Evolutionary conservation across 1,284 basidiomycete species (phyloP).

Genomic region (Bjerkandera adusta): DNA sequence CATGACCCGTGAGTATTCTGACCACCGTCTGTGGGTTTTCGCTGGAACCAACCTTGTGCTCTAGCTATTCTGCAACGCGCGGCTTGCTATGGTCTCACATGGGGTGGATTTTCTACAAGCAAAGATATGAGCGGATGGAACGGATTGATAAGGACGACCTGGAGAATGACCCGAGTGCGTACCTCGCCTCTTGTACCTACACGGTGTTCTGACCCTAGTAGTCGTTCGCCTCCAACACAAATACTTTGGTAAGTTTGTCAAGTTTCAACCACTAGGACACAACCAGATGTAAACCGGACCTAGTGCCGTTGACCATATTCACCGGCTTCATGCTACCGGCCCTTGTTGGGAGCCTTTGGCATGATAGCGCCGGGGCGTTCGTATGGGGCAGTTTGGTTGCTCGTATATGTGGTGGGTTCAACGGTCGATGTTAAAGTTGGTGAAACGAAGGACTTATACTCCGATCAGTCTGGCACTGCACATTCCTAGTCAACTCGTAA

Average conservation of each 20-base stretch:
- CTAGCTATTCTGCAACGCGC: slow-evolving; percentile 68
- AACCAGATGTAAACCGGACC: background rate
- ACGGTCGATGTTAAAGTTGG: too few species aligned
- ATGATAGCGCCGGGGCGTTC: slow-evolving; percentile 60
- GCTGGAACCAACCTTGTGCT: background rate
- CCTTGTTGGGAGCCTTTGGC: slow-evolving; percentile 52
- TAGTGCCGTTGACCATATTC: slow-evolving; percentile 59
- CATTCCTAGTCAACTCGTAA: slow-evolving; percentile 78
- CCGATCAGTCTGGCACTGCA: slow-evolving; percentile 71
- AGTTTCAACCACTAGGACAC: background rate
- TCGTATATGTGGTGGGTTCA: too few species aligned
- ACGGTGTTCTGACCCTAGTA: slow-evolving; percentile 25
- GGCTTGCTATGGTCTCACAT: slow-evolving; percentile 77
- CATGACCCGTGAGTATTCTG: slow-evolving; percentile 61
- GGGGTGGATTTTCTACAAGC: slow-evolving; percentile 85
- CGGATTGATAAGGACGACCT: slow-evolving; percentile 70
- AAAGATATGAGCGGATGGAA: slow-evolving; percentile 61
- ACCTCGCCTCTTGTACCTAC: background rate
- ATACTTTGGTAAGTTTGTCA: slow-evolving; percentile 52
- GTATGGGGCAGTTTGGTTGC: slow-evolving; percentile 70
- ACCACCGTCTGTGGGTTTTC: background rate
- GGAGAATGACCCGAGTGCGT: slow-evolving; percentile 64
- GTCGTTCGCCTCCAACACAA: slow-evolving; percentile 75
- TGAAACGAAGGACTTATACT: too few species aligned
- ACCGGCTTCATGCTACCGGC: slow-evolving; percentile 60